Percentiles rank a stretch among this genome's conserved stretches.
Evolutionary conservation across 2,329 filamentous ascomycete species (phyloP).

Genomic region (Diaporthe ampelina): DNA sequence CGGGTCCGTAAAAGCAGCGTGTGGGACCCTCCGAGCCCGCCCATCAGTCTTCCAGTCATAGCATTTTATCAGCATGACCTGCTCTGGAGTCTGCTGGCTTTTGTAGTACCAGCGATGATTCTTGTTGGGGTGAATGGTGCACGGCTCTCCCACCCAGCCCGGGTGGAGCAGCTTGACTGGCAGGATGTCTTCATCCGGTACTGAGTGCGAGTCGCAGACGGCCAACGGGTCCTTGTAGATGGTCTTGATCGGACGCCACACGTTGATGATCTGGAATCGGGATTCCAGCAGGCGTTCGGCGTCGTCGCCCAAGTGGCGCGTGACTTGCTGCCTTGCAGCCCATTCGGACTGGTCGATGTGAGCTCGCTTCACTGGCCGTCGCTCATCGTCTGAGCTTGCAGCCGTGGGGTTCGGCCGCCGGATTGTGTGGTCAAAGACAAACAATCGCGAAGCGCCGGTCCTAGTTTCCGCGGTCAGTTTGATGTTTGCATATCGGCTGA

Average conservation of each 20-base stretch:
- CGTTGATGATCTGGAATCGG: constrained; percentile 60
- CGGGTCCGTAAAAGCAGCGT: constrained; percentile 29
- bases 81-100: constrained; percentile 61
- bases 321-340: constrained; percentile 57
- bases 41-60: constrained; percentile 57
- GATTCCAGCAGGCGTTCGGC: constrained; percentile 61
- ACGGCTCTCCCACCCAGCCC: constrained; percentile 64
- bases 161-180: constrained; percentile 65
- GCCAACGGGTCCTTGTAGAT: constrained; percentile 68
- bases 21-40: constrained; percentile 23
- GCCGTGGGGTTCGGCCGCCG: constrained; percentile 10
- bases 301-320: constrained; percentile 59
- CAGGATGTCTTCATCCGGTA: constrained; percentile 65
- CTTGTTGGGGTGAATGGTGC: constrained; percentile 20
- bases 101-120: constrained; percentile 66
- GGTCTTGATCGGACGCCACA: constrained; percentile 64
- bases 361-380: constrained; percentile 63
- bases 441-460: not conserved
- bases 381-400: constrained; percentile 60
- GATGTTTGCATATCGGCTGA: not conserved
- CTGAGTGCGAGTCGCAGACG: constrained; percentile 64
- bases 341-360: constrained; percentile 71
- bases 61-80: constrained; percentile 64
- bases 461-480: not conserved
- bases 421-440: constrained; percentile 21